These are phyloP conservation scores for Aureobasidium sp. DNA, from an alignment of 2,329 filamentous ascomycete species.

Conservation along the genomic window DNA sequence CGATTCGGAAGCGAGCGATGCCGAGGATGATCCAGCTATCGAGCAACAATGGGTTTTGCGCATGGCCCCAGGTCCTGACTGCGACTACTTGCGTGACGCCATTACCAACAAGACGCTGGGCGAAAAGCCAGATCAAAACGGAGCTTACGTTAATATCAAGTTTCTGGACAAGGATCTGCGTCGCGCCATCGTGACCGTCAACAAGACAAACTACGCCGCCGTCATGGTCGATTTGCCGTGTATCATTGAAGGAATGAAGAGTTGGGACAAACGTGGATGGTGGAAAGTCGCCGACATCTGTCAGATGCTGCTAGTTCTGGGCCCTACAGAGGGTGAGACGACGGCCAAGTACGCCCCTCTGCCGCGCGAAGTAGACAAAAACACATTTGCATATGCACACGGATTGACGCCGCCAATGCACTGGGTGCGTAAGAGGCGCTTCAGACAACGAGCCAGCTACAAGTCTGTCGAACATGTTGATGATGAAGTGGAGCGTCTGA, in stretches of 20 bases:
- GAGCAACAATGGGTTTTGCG: conserved; percentile 86
- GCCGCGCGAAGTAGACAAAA: conserved; percentile 61
- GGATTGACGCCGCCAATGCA: conserved; percentile 83
- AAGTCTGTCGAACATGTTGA: conserved; percentile 81
- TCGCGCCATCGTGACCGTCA: conserved; percentile 62
- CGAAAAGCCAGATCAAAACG: conserved; percentile 50
- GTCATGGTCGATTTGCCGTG: conserved; percentile 76
- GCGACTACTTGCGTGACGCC: conserved; percentile 68
- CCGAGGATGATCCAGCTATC: conserved; percentile 75
- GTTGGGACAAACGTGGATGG: conserved; percentile 77
- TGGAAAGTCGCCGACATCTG: conserved; percentile 84
- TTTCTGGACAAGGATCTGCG: conserved; percentile 68
- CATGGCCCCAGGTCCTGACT: conserved; percentile 78
- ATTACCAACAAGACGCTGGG: conserved; percentile 74
- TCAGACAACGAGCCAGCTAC: conserved; percentile 72
- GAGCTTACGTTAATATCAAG: conserved; percentile 69
- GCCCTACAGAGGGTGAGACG: conserved; percentile 50
- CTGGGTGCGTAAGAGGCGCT: conserved; percentile 71
- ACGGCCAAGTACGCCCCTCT: conserved; percentile 47
- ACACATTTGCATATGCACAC: conserved; percentile 66
- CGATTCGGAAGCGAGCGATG: conserved; percentile 89
- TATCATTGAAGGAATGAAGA: conserved; percentile 85
- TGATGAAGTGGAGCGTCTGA: conserved; percentile 63
- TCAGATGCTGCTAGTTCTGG: conserved; percentile 78
- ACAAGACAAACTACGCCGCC: conserved; percentile 64